Base-by-base conservation (phyloP, 768 basidiomycete genomes). In the Pleurotus eryngii region DNA sequence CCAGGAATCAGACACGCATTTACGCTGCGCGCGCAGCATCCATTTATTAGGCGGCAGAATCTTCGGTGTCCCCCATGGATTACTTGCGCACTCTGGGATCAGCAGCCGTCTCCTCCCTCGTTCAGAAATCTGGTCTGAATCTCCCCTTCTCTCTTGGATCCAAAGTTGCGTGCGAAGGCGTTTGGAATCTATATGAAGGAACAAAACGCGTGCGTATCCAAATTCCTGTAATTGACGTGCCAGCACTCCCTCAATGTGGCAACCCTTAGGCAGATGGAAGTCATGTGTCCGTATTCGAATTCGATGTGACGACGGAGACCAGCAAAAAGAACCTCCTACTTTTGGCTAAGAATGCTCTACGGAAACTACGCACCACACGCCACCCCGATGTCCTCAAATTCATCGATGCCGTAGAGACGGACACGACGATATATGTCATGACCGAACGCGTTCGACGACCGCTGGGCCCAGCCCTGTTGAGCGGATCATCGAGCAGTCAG, bases 361-460 rank as follows among this genome's bases (percentile, higher is more conserved):
- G 90, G 56, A 98, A 96, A 69, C 77, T 98, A 12, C 83, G 95
- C 43, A 89, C 91, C 3, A 91, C 88, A 7, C 85, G 97, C 37
- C 97, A 99, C 78, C 97, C 97, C 0, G 95, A 98, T 71, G 84
- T 98, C 1, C 83, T 99, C 63, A 95, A 91, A 68, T 98, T 95
- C 73, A 84, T 99, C 76, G 97, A 98, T 61, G 92, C 83, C 1
- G 84, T 92, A 15, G 95, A 98, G 69, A 89, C 93, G 1, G 97
- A 98, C 51, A 82, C 83, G 11, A 82, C 82, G 0, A 82, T 98
- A 43, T 89, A 92, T 69, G 90, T 99, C 64, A 90, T 98, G 80
- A 99, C 97, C 1, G 97, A 99, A 71, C 87, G 92, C 3, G 88
- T 98, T 11, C 79, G 83, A 30, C 79, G 83, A 30, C 92, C 96